Evolutionary conservation across 495 filamentous ascomycete genomes (phyloP).

Genomic region (Apiosordaria backusii): DNA sequence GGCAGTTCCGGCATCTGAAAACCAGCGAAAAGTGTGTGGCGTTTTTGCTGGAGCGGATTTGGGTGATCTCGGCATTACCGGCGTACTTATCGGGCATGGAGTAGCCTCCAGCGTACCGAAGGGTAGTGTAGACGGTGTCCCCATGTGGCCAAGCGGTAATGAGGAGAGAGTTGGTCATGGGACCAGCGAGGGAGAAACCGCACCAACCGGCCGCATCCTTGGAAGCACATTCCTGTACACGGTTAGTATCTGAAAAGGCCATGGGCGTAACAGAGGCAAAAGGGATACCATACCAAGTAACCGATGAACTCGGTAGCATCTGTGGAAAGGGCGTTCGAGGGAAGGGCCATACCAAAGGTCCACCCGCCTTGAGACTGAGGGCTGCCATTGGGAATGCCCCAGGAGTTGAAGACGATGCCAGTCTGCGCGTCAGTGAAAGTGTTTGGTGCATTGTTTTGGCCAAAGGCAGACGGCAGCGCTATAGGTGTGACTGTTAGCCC

Average conservation of each 20-base stretch:
- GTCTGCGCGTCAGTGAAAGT: constrained; percentile 43
- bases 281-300: constrained; percentile 39
- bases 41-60: constrained; percentile 54
- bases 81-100: constrained; percentile 54
- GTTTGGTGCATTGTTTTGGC: constrained; percentile 23
- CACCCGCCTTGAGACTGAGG: constrained; percentile 37
- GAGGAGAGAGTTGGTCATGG: constrained; percentile 58
- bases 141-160: constrained; percentile 55
- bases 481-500: too few species aligned
- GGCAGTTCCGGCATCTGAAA: constrained; percentile 62
- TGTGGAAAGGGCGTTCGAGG: constrained; percentile 45
- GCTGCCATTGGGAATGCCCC: constrained; percentile 28
- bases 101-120: constrained; percentile 57
- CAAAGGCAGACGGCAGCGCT: constrained; percentile 29
- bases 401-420: constrained; percentile 47
- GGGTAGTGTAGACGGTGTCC: constrained; percentile 48
- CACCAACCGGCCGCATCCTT: constrained; percentile 49
- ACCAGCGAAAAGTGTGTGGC: constrained; percentile 52
- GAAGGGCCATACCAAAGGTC: constrained; percentile 57
- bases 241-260: constrained; percentile 16
- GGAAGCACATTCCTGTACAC: constrained; percentile 29
- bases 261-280: constrained; percentile 5
- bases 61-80: constrained; percentile 54
- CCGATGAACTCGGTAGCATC: constrained; percentile 60
- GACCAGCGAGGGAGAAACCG: constrained; percentile 52